Conservation (phyloP, 202 grass and related monocot genomes). For the Elaeis oleifera region DNA sequence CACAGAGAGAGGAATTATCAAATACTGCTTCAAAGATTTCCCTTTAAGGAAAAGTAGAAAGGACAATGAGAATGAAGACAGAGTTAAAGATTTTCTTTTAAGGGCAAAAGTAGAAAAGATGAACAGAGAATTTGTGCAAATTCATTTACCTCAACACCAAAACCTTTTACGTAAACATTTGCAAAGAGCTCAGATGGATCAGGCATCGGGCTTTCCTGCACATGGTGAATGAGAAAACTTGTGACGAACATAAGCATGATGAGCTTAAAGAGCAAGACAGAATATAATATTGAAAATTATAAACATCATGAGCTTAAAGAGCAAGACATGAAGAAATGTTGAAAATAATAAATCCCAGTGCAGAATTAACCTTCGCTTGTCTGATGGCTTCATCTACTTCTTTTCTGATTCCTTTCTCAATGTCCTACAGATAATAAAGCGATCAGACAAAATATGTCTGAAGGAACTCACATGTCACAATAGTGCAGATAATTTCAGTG, state of each 20-base stretch:
- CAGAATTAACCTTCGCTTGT: constrained; percentile 59
- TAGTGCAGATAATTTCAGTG: too few relatives aligned
- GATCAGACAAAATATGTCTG: not conserved
- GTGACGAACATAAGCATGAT: constrained; percentile 22
- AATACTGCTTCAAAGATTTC: too few relatives aligned
- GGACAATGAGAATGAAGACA: too few relatives aligned
- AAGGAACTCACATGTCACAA: too few relatives aligned
- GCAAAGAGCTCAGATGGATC: constrained; percentile 83
- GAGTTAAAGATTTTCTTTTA: too few relatives aligned
- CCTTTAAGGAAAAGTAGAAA: too few relatives aligned
- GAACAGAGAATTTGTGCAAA: not conserved
- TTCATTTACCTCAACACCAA: constrained; percentile 54
- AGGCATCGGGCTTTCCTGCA: constrained; percentile 87
- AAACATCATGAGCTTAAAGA: constrained; percentile 2
- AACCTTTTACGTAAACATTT: constrained; percentile 83
- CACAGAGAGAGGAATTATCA: not conserved
- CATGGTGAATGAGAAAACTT: constrained; percentile 28
- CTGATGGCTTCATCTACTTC: constrained; percentile 75
- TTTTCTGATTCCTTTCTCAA: constrained; percentile 90
- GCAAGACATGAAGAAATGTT: not conserved
- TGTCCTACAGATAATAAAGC: constrained; percentile 43
- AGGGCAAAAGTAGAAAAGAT: too few relatives aligned
- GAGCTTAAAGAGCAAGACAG: too few relatives aligned
- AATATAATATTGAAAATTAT: not conserved
- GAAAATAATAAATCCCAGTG: constrained; percentile 9